phyloP scores from a whole-genome alignment of 495 filamentous ascomycete genomes.

The Bacidia rubella region DNA sequence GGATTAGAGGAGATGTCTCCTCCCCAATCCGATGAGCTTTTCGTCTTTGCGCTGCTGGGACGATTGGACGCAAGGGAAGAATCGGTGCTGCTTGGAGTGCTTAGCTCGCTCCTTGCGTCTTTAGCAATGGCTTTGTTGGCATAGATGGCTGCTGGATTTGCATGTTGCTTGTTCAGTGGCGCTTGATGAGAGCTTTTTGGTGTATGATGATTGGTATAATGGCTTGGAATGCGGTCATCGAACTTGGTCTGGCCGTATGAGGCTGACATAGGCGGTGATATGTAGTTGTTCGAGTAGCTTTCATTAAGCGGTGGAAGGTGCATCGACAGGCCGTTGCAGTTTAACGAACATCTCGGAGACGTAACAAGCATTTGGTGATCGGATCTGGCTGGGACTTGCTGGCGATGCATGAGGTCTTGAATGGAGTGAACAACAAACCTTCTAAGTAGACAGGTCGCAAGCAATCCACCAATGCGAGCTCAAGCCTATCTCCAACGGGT shows the following conservation, averaged over 20 bases:
- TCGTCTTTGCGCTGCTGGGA: constrained; percentile 3
- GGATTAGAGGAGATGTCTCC: constrained; percentile 15
- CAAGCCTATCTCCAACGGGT: not conserved
- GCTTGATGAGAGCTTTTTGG: constrained; percentile 10
- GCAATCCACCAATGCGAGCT: constrained; percentile 6
- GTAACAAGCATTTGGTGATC: constrained; percentile 17
- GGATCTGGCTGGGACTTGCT: constrained; percentile 2
- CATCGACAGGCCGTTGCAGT: constrained; percentile 19
- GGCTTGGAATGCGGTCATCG: constrained; percentile 10
- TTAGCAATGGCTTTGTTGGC: constrained; percentile 12
- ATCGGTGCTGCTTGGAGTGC: constrained; percentile 16
- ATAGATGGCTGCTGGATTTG: constrained; percentile 4
- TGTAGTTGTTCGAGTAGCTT: constrained; percentile 12
- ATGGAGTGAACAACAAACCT: constrained; percentile 1
- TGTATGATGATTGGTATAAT: constrained; percentile 10
- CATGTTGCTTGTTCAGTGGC: constrained; percentile 10
- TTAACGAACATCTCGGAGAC: constrained; percentile 17
- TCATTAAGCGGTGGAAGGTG: constrained; percentile 18
- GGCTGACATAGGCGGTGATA: constrained; percentile 21
- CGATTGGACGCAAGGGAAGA: constrained; percentile 11
- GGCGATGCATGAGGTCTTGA: constrained; percentile 4
- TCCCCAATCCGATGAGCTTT: constrained; percentile 10
- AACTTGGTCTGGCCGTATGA: constrained; percentile 18
- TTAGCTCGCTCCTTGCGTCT: constrained; percentile 12
- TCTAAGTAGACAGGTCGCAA: not conserved